Base-by-base conservation (phyloP, 345 rosid genomes). In the Lumnitzera littorea region DNA sequence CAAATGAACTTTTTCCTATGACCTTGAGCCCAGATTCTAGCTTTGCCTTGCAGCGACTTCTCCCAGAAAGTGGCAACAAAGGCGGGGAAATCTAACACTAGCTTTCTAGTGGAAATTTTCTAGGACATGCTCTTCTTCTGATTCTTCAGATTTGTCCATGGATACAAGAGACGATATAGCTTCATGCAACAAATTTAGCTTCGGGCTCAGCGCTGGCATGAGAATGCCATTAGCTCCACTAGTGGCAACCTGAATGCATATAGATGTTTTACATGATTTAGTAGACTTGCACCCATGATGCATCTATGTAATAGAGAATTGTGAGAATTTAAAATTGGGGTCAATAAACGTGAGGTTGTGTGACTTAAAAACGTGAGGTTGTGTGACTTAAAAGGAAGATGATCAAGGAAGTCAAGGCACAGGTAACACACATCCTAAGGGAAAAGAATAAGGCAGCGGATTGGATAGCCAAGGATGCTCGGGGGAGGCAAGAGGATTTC, bases 41-140 rank as follows among this genome's bases (percentile, higher is more conserved):
- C 80, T 23, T 84, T 85, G 69, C 91, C 92, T 69, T 74, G 68
- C 79, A 92, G 72, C 16, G 96, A 94, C 60, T 80, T 80, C 72
- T 73, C 73, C 88, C 85, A 92, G 51, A 92, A 80, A 20, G 75
- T 78, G 60, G 77, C 54, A 15, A 96, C 96, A 60, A 92, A 85
- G 17, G 67, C 47, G 17, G 98, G 80, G 76, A 84, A 70, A 24
- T 84, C 86, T 64, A 92, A 55, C 60, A 89, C 64, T 55, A 87
- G 80, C 73, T 87, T 89, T 74, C 96, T 82, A 70, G 89, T 92
- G 95, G 72, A 87, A 87, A 74, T 84, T 80, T 72, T 87, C 95
- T 17, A 89, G 82, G 69, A 84, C 72, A 61, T 92, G 97, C 60
- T 84, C 87, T 63, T 68, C 62, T 31, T 72, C 67, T 2, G 82